Percentiles rank a stretch among this genome's conserved stretches.
These are phyloP conservation scores for Mycena galopus DNA, from an alignment of 768 basidiomycete genomes.

Conservation along the genomic window DNA sequence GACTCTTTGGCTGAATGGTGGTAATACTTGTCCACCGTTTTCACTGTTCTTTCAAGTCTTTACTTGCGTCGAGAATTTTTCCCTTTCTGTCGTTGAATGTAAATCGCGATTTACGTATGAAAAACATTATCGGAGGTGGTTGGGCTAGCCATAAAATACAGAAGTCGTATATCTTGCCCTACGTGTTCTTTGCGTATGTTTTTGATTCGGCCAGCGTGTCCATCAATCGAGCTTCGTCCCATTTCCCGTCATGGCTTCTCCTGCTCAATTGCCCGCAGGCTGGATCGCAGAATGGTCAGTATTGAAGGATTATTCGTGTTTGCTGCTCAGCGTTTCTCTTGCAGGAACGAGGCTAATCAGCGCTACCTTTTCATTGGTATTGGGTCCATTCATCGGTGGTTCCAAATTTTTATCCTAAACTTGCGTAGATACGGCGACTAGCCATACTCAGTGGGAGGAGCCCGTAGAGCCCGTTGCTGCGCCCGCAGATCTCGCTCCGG, in stretches of 20 bases:
- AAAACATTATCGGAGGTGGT: too few species aligned
- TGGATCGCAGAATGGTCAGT: conserved; percentile 93
- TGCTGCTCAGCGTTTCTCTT: background rate
- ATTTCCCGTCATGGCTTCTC: conserved; percentile 60
- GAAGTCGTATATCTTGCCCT: background rate
- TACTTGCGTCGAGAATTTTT: too few species aligned
- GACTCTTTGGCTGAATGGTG: too few species aligned
- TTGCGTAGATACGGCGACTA: conserved; percentile 81
- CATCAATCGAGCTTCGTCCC: conserved; percentile 33
- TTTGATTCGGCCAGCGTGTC: conserved; percentile 35
- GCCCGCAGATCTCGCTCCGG: conserved; percentile 53
- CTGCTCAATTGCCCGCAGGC: conserved; percentile 83
- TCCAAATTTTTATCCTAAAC: conserved; percentile 33
- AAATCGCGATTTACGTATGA: too few species aligned
- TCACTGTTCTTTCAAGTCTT: too few species aligned
- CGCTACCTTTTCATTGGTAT: conserved; percentile 92
- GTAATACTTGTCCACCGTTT: too few species aligned
- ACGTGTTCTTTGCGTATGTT: conserved; percentile 37
- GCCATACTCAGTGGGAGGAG: conserved; percentile 91
- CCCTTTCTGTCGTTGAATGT: too few species aligned
- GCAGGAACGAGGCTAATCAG: conserved; percentile 84
- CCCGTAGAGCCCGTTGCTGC: conserved; percentile 59
- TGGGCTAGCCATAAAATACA: too few species aligned
- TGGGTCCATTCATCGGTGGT: conserved; percentile 45
- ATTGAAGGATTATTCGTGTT: background rate